A percentile compares a stretch with the other conserved stretches of the same genome.
These are phyloP conservation scores for Coccomyxa sp. DNA, from an alignment of 139 green algal species.

Conservation along the genomic window DNA sequence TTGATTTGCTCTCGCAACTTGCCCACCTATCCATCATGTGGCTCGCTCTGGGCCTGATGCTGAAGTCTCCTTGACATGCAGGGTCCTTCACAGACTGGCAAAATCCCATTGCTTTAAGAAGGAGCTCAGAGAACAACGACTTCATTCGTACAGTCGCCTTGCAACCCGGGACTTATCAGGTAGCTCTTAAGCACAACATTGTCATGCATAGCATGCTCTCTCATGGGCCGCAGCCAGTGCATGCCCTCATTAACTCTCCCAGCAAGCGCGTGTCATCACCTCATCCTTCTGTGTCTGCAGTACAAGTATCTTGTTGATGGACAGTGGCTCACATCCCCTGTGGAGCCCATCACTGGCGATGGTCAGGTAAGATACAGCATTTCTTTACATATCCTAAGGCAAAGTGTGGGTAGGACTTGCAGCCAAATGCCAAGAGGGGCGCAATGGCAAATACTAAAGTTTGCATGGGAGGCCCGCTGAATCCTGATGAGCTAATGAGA, in stretches of 20 bases:
- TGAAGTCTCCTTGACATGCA: not conserved
- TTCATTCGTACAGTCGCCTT: conserved; percentile 31
- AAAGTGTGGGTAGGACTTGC: too few species aligned
- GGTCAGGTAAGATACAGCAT: conserved; percentile 4
- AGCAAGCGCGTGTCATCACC: not conserved
- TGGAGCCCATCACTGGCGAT: conserved; percentile 28
- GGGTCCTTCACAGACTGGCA: conserved; percentile 43
- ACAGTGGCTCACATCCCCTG: conserved; percentile 39
- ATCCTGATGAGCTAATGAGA: not conserved
- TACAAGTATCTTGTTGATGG: conserved; percentile 64
- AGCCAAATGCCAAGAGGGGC: not conserved
- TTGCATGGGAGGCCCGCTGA: not conserved
- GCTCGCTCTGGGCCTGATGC: not conserved
- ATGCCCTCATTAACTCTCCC: not conserved
- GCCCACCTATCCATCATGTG: not conserved
- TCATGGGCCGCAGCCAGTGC: too few species aligned
- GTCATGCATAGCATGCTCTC: too few species aligned
- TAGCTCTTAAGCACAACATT: not conserved
- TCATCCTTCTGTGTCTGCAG: conserved; percentile 12
- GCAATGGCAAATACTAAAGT: not conserved
- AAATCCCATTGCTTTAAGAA: conserved; percentile 13
- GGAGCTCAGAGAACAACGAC: conserved; percentile 23
- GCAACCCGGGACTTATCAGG: conserved; percentile 21
- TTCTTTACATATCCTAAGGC: too few species aligned
- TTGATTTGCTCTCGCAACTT: too few species aligned